Evolutionary conservation across 2,329 filamentous ascomycete species (phyloP), one percentile per base, ranked within the genome.

Genomic region (Fusarium mundagurra): DNA sequence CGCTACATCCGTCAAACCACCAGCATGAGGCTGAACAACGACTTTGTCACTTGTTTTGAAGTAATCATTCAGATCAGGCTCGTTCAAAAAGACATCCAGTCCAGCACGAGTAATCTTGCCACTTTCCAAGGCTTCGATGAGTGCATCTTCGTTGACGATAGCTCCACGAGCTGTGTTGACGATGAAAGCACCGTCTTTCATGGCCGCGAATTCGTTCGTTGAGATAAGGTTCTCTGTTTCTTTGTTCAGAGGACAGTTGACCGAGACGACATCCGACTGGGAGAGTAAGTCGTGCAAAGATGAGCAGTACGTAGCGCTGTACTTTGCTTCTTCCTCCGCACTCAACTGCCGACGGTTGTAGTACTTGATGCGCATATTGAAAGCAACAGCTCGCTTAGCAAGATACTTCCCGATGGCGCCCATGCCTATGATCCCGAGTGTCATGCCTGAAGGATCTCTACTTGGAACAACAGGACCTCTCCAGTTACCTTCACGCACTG

Each of bases 91-190:
- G 2, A 87, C 86, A 69, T 88, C 87, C 43, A 89, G 66, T 1
- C 87, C 88, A 2, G 85, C 86, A 9, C 85, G 78, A 3, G 80
- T 79, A 4, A 89, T 69, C 58, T 86, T 85, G 1, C 87, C 86
- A 11, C 77, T 82, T 62, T 87, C 83, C 9, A 89, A 72, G 0
- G 86, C 87, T 17, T 80, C 76, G 11, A 86, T 81, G 22, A 89
- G 74, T 1, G 87, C 87, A 8, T 78, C 75, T 71, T 89, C 86
- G 66, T 89, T 83, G 2, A 89, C 78, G 7, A 89, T 78, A 18
- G 83, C 82, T 0, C 88, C 88, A 0, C 88, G 82, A 0, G 87
- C 85, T 0, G 87, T 89, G 73, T 89, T 89, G 38, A 89, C 80
- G 8, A 89, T 74, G 61, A 85, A 83, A 0, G 81, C 77, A 0